Percentiles rank a stretch among this genome's conserved stretches.
These are phyloP conservation scores for Actinomortierella ambigua DNA, from an alignment of 371 early-diverging fungal species.

Conservation along the genomic window DNA sequence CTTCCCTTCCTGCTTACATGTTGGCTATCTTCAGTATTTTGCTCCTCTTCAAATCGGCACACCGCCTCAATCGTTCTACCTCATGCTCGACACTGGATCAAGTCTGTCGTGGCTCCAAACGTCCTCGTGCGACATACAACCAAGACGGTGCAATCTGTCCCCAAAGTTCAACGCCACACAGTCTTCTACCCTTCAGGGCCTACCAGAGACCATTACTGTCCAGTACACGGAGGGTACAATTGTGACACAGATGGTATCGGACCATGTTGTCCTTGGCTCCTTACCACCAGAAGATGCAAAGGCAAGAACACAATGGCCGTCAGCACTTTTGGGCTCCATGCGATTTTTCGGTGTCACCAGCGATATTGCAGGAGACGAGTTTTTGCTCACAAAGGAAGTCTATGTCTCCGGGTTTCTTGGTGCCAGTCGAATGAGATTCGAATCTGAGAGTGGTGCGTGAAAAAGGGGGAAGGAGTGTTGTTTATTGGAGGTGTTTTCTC, in stretches of 20 bases:
- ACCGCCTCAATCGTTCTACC: constrained; percentile 77
- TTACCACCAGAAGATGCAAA: neutral
- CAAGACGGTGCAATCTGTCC: constrained; percentile 10
- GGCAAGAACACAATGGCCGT: neutral
- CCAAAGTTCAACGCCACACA: constrained; percentile 21
- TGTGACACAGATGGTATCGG: constrained; percentile 16
- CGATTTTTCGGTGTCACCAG: constrained; percentile 24
- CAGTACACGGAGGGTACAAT: constrained; percentile 29
- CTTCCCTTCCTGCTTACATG: neutral
- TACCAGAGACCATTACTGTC: constrained; percentile 14
- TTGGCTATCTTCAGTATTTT: constrained; percentile 72
- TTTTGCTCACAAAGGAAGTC: constrained; percentile 16
- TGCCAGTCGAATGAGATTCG: constrained; percentile 24
- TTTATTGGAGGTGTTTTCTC: no score
- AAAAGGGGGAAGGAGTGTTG: neutral
- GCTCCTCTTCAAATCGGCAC: constrained; percentile 79
- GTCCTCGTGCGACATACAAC: constrained; percentile 3
- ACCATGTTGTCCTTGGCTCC: constrained; percentile 13
- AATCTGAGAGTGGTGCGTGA: constrained; percentile 15
- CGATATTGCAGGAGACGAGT: constrained; percentile 21
- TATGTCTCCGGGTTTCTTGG: constrained; percentile 32
- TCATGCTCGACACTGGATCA: constrained; percentile 90
- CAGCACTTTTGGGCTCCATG: neutral
- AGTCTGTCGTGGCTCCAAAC: constrained; percentile 39
- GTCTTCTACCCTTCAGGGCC: constrained; percentile 7